Conservation (phyloP, 306 rosid species). For the Casuarina equisetifolia region DNA sequence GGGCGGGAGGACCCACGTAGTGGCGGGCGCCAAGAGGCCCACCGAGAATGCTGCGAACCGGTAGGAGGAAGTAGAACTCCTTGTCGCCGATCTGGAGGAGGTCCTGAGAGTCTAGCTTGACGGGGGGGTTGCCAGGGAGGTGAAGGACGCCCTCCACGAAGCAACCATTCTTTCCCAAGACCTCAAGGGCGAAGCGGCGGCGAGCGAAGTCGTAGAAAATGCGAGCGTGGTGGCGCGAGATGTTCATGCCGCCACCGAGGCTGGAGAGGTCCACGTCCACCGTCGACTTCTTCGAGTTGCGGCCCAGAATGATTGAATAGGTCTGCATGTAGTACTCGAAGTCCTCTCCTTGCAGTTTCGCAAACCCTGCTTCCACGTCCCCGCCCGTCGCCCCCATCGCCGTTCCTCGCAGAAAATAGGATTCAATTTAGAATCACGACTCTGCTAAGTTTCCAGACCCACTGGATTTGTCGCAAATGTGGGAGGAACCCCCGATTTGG, state of each 20-base stretch:
- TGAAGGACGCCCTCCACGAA: slow-evolving; percentile 96
- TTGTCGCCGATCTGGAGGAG: slow-evolving; percentile 97
- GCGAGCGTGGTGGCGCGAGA: slow-evolving; percentile 97
- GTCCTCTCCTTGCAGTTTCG: slow-evolving; percentile 96
- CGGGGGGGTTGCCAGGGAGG: slow-evolving; percentile 88
- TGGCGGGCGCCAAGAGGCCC: slow-evolving; percentile 57
- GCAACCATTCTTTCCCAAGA: slow-evolving; percentile 93
- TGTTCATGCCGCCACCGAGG: slow-evolving; percentile 99
- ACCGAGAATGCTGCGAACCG: slow-evolving; percentile 72
- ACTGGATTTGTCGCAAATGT: too few species aligned
- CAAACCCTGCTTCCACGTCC: slow-evolving; percentile 97
- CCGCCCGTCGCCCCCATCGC: slow-evolving; percentile 49
- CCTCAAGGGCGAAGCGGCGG: slow-evolving; percentile 95
- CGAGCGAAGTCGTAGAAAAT: slow-evolving; percentile 95
- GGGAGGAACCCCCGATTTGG: too few species aligned
- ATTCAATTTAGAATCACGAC: too few species aligned
- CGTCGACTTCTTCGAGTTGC: slow-evolving; percentile 92
- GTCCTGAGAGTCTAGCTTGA: slow-evolving; percentile 95
- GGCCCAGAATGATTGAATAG: slow-evolving; percentile 92
- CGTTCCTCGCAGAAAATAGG: too few species aligned
- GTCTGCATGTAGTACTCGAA: slow-evolving; percentile 99
- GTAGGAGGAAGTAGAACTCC: slow-evolving; percentile 84
- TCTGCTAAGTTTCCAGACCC: too few species aligned
- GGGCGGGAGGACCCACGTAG: slow-evolving; percentile 34
- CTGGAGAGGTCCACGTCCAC: slow-evolving; percentile 97